Evolutionary conservation across 2,329 filamentous ascomycete genomes (phyloP).

Genomic region (Pseudocercospora fuligena): DNA sequence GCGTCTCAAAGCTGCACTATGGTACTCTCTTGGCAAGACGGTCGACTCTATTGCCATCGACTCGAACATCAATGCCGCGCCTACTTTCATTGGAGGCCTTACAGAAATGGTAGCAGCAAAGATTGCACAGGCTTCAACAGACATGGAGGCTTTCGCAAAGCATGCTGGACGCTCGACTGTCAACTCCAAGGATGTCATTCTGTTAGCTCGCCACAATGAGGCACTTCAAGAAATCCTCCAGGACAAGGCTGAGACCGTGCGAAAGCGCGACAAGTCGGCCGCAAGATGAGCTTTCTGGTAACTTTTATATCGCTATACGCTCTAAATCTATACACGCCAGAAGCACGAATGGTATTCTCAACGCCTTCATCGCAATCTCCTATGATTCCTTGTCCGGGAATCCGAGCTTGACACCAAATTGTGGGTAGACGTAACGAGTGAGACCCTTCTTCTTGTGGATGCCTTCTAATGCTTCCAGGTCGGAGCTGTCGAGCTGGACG

Average conservation of each 20-base stretch:
- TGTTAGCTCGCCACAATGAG: conserved; percentile 85
- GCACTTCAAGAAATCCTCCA: conserved; percentile 78
- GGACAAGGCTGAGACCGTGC: conserved; percentile 64
- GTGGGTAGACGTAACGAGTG: conserved; percentile 55
- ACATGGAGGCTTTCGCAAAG: conserved; percentile 68
- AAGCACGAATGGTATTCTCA: neutral
- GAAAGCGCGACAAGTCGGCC: conserved; percentile 24
- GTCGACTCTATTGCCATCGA: conserved; percentile 81
- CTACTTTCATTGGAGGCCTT: conserved; percentile 58
- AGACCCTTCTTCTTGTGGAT: conserved; percentile 54
- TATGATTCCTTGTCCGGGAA: conserved; percentile 53
- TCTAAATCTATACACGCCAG: conserved; percentile 1
- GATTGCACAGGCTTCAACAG: conserved; percentile 56
- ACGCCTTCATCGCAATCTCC: neutral
- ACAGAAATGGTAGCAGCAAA: conserved; percentile 89
- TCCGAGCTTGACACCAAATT: conserved; percentile 54
- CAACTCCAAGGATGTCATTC: conserved; percentile 82
- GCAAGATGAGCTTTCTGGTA: conserved; percentile 7
- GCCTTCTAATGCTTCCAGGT: conserved; percentile 58
- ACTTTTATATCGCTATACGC: conserved; percentile 1
- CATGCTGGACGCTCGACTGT: conserved; percentile 84
- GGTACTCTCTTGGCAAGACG: conserved; percentile 83
- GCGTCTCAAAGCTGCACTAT: conserved; percentile 83
- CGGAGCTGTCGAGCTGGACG: conserved; percentile 67
- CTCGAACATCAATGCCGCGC: conserved; percentile 79